These are phyloP conservation scores for Penicillium sp. DNA, from an alignment of 2,329 filamentous ascomycete genomes.

Conservation along the genomic window DNA sequence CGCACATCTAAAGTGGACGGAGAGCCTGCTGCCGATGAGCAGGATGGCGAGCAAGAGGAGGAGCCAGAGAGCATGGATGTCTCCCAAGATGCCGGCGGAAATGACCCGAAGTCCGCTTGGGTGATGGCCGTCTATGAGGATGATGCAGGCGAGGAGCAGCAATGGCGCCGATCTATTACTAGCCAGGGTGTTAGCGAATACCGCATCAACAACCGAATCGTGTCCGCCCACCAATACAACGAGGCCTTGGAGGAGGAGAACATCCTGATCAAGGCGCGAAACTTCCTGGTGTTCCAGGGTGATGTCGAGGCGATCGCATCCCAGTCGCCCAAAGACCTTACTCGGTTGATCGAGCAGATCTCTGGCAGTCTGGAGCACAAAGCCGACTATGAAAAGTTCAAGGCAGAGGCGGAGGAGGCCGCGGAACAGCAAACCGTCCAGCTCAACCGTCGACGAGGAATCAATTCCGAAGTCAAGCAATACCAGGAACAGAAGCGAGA, in stretches of 20 bases:
- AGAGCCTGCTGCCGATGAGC: constrained; percentile 62
- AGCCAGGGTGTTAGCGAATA: constrained; percentile 88
- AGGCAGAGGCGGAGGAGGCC: constrained; percentile 79
- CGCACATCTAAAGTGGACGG: constrained; percentile 89
- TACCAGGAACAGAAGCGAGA: constrained; percentile 97
- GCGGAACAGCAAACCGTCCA: constrained; percentile 86
- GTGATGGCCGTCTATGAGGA: constrained; percentile 99
- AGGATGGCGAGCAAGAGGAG: constrained; percentile 61
- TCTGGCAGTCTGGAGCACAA: constrained; percentile 95
- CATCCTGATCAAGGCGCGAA: constrained; percentile 95
- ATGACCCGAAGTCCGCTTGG: constrained; percentile 92
- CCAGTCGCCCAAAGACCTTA: constrained; percentile 90
- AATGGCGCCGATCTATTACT: constrained; percentile 94
- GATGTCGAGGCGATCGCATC: constrained; percentile 96
- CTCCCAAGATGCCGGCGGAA: constrained; percentile 57
- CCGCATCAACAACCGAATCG: constrained; percentile 87
- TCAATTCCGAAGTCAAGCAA: constrained; percentile 97
- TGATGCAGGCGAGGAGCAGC: constrained; percentile 89
- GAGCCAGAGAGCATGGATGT: constrained; percentile 57
- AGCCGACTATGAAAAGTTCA: constrained; percentile 86
- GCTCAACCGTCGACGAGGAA: constrained; percentile 82
- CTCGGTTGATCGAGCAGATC: constrained; percentile 92
- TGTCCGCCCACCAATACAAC: constrained; percentile 90
- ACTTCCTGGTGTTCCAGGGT: constrained; percentile 97
- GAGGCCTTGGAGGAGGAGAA: constrained; percentile 88